Percentiles rank a stretch among this genome's conserved stretches.
These are phyloP conservation scores for Hypoxylon sp. DNA, from an alignment of 2,329 filamentous ascomycete genomes.

Conservation along the genomic window DNA sequence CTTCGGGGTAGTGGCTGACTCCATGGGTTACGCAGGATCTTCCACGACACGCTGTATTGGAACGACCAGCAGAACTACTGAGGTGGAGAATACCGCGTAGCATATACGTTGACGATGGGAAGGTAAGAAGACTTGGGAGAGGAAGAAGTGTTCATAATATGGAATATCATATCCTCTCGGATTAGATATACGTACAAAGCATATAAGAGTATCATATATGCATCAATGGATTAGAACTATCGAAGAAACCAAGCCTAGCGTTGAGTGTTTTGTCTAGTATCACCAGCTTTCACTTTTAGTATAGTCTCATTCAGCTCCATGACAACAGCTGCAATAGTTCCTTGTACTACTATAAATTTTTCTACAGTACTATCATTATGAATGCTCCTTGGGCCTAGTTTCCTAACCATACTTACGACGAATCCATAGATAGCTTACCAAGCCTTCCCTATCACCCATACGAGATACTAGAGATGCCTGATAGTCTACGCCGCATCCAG, in stretches of 20 bases:
- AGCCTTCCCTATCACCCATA: neutral
- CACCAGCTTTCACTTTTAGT: neutral
- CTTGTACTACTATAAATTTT: neutral
- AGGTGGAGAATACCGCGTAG: neutral
- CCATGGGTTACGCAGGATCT: constrained; percentile 51
- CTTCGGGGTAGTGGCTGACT: constrained; percentile 6
- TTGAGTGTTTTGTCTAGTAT: neutral
- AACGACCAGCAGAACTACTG: constrained; percentile 65
- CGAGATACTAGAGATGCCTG: neutral
- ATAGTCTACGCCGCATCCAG: neutral
- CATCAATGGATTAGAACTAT: neutral
- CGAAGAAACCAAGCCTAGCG: neutral
- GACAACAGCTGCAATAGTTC: neutral
- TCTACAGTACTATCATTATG: neutral
- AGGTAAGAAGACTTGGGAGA: neutral
- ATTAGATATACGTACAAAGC: neutral
- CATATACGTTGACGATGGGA: too few species aligned
- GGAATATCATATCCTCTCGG: neutral
- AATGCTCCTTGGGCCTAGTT: neutral
- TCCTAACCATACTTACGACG: neutral
- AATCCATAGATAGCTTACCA: neutral
- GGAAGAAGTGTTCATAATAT: neutral
- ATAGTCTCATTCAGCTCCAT: neutral
- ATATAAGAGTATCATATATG: neutral
- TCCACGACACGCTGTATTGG: constrained; percentile 66